Evolutionary conservation across 139 green algal genomes (phyloP), one percentile per base, ranked within the genome.

Genomic region (Tetradesmus lagerheimii): DNA sequence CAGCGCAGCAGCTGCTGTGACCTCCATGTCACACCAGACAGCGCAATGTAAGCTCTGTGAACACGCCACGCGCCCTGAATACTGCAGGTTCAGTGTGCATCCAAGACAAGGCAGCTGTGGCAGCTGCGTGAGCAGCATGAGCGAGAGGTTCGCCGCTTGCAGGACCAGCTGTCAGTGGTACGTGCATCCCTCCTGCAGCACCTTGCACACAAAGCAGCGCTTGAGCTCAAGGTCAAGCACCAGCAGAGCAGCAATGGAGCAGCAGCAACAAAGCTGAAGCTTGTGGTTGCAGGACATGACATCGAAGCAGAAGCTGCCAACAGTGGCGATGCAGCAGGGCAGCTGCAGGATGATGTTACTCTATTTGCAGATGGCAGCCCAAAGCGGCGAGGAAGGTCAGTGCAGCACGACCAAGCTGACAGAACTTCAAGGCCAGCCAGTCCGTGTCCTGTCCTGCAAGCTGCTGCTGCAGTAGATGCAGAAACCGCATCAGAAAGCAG

Each of bases 151-250:
- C 27, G 82, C 34, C 37, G 43, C 47, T 53, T 88, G 35, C 83
- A 88, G 50, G 83, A 88, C 37, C 83, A 88, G 64, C 83, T 88
- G n/a, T 62, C 35, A 27, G 83, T 80, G 27, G 38, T 88, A 64
- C 62, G 83, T 25, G 64, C 83, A 29, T 80, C 83, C 16, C 83
- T 88, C 25, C 53, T 79, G 57, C 53, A 76, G 47, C 45, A 86
- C 20, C 34, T 31, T 41, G 47, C 53, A 41, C 57, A 86, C n/a
- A 78, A 78, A n/a, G 67, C 67, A 78, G 67, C 67, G 8, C n/a
- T 78, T 38, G n/a, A 78, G 11, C 67, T 71, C 57, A 71, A 71
- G 23, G 57, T 71, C 57, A 71, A 79, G 71, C 71, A 79, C n/a
- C 71, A 79, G 71, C 71, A 79, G 71, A 41, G 31, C 31, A 79